These are phyloP conservation scores for Rhizophagus clarus DNA, from an alignment of 192 early-diverging fungal species.

Conservation along the genomic window DNA sequence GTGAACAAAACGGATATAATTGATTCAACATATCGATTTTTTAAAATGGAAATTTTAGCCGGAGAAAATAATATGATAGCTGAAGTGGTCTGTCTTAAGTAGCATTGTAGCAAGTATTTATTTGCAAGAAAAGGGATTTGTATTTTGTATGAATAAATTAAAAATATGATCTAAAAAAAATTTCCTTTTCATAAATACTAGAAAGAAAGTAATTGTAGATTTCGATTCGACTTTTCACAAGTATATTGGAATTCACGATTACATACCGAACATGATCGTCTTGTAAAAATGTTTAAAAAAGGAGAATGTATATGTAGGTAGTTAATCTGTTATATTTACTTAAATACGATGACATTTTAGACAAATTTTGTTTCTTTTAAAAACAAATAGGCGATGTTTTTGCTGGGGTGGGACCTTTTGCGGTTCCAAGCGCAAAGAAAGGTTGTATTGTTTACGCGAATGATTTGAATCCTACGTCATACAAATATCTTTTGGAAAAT, in stretches of 20 bases:
- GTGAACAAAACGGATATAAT: conserved; percentile 97
- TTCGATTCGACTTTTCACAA: conserved; percentile 92
- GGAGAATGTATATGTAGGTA: conserved; percentile 72
- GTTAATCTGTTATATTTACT: background rate
- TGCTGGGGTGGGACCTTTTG: conserved; percentile 98
- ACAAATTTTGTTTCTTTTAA: background rate
- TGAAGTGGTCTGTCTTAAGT: conserved; percentile 64
- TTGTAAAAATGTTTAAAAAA: conserved; percentile 75
- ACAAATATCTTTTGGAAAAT: conserved; percentile 79
- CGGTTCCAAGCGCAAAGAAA: conserved; percentile 86
- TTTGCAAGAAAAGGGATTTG: background rate
- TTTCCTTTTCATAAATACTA: conserved; percentile 33
- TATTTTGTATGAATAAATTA: background rate
- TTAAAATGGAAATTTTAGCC: conserved; percentile 95
- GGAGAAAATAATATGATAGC: conserved; percentile 87
- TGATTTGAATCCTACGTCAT: conserved; percentile 94
- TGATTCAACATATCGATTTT: conserved; percentile 94
- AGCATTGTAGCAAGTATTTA: conserved; percentile 15
- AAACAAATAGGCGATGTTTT: conserved; percentile 79
- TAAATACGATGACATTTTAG: background rate
- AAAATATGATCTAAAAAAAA: too few species aligned
- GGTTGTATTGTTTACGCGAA: conserved; percentile 92
- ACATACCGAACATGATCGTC: conserved; percentile 90
- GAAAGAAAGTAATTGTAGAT: conserved; percentile 89
- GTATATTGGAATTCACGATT: conserved; percentile 99